Conservation (phyloP, 106 monocot genomes). For the Agapanthus africanus region DNA sequence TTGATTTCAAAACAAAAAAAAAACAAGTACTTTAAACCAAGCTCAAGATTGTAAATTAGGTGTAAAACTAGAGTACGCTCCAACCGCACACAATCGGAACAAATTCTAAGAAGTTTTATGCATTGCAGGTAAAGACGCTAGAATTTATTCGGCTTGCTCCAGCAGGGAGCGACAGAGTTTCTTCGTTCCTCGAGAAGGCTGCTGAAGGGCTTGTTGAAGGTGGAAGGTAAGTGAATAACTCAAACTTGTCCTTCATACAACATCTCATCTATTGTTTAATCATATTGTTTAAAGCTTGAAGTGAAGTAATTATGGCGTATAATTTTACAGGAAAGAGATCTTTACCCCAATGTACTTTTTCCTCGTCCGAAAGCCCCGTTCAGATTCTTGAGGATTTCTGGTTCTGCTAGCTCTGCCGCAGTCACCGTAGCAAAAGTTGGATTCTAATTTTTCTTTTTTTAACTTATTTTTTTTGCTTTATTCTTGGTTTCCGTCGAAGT, state of each 20-base stretch:
- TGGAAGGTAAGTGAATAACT: conserved; percentile 54
- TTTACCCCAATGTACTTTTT: conserved; percentile 99
- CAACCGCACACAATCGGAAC: no score
- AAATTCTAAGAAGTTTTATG: background rate
- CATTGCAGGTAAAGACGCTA: conserved; percentile 62
- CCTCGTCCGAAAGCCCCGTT: conserved; percentile 63
- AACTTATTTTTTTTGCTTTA: no score
- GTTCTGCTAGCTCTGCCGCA: no score
- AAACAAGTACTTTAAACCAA: no score
- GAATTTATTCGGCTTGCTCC: conserved; percentile 76
- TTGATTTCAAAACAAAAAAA: no score
- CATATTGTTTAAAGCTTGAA: background rate
- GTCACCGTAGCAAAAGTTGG: no score
- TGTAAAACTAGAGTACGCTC: no score
- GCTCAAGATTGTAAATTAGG: no score
- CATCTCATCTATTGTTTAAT: no score
- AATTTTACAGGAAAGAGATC: conserved; percentile 69
- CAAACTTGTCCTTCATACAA: background rate
- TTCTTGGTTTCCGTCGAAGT: no score
- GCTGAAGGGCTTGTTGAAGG: conserved; percentile 92
- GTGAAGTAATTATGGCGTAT: background rate
- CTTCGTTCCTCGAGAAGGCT: conserved; percentile 90
- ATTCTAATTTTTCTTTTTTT: no score
- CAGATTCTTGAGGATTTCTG: no score
- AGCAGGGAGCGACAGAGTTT: conserved; percentile 78